phyloP scores from a whole-genome alignment of 2,329 filamentous ascomycete genomes.

The Diaporthe vaccinii region DNA sequence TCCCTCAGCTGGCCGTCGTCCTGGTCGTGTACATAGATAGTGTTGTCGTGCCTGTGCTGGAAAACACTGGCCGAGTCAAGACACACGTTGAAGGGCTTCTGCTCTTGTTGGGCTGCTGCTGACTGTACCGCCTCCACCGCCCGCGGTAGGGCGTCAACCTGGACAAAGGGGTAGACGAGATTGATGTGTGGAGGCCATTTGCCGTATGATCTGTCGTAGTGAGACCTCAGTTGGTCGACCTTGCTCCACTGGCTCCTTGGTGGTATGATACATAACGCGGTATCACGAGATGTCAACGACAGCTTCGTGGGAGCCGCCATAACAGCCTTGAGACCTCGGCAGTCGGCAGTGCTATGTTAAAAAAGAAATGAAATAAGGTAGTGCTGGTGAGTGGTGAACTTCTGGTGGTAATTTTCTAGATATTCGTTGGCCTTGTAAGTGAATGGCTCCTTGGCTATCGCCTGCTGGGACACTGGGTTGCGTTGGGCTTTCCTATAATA shows the following conservation, averaged over 20 bases:
- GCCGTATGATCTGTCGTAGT: constrained; percentile 72
- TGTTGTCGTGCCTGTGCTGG: constrained; percentile 62
- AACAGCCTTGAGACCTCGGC: background rate
- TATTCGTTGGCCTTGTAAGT: background rate
- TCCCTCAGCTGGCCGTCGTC: constrained; percentile 45
- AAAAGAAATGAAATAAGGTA: background rate
- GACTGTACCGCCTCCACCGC: constrained; percentile 58
- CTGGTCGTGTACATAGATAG: constrained; percentile 60
- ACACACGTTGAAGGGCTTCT: constrained; percentile 45
- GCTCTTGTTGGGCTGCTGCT: constrained; percentile 46
- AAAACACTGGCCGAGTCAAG: constrained; percentile 63
- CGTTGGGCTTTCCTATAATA: background rate
- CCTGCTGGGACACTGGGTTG: background rate
- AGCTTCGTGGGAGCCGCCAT: constrained; percentile 24
- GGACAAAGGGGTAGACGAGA: constrained; percentile 75
- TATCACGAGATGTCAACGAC: constrained; percentile 61
- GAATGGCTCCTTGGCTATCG: background rate
- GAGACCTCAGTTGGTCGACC: constrained; percentile 67
- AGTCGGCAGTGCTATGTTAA: background rate
- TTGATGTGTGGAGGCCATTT: constrained; percentile 79
- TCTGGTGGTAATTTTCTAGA: too few relatives aligned
- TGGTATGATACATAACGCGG: constrained; percentile 72
- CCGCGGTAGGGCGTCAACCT: constrained; percentile 57
- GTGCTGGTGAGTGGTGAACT: background rate
- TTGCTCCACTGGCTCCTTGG: constrained; percentile 61